Conservation (phyloP, 495 filamentous ascomycete species). For the Annulohypoxylon bovei region DNA sequence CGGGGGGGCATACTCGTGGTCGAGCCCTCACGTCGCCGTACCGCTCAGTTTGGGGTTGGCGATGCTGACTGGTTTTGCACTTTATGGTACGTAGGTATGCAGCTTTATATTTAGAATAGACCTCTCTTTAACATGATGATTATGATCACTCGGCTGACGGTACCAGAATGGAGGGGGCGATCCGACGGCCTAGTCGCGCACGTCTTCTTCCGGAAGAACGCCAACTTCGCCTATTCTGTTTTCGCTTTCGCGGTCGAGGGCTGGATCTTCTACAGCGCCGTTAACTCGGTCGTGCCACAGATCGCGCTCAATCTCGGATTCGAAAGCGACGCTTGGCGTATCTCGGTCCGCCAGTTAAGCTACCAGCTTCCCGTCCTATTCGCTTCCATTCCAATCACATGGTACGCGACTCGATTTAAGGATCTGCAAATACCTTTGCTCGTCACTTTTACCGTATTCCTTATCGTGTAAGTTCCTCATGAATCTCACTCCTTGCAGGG, state of each 20-base stretch:
- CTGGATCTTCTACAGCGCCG: conserved; percentile 68
- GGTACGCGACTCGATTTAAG: conserved; percentile 61
- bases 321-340: conserved; percentile 54
- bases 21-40: conserved; percentile 59
- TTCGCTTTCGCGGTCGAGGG: conserved; percentile 67
- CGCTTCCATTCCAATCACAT: conserved; percentile 55
- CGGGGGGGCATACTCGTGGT: conserved; percentile 61
- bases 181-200: conserved; percentile 63
- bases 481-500: neutral
- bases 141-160: neutral
- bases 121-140: neutral
- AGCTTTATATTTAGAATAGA: neutral
- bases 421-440: conserved; percentile 62
- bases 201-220: conserved; percentile 62
- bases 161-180: conserved; percentile 63
- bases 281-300: conserved; percentile 64
- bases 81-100: conserved; percentile 52
- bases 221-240: conserved; percentile 62
- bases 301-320: conserved; percentile 65
- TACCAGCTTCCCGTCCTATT: conserved; percentile 50
- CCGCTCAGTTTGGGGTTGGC: conserved; percentile 58
- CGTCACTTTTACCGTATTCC: conserved; percentile 58
- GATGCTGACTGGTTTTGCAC: conserved; percentile 54
- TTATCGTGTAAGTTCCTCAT: conserved; percentile 53
- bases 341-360: conserved; percentile 61